Conservation (phyloP, 352 stramenopile species). For the Aphanomyces euteiches region DNA sequence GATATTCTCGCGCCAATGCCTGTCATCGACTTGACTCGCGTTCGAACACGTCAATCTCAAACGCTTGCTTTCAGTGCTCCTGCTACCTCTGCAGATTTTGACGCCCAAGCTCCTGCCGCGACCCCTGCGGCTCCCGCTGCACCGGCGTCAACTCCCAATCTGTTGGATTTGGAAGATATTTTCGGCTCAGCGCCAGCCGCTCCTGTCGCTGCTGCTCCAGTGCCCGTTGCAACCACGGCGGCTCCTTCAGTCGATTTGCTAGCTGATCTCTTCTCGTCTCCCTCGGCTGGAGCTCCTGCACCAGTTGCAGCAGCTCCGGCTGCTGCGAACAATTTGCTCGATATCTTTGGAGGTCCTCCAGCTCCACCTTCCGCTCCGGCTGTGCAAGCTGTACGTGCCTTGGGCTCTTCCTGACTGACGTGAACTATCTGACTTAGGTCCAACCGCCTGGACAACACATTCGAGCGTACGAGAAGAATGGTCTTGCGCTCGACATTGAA, state of each 20-base stretch:
- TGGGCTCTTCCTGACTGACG: conserved; percentile 37
- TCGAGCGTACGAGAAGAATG: conserved; percentile 94
- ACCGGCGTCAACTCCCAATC: conserved; percentile 42
- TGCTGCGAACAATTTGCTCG: conserved; percentile 4
- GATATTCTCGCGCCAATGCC: conserved; percentile 94
- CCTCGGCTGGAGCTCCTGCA: conserved; percentile 32
- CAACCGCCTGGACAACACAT: conserved; percentile 54
- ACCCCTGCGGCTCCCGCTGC: conserved; percentile 12
- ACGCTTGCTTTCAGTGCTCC: conserved; percentile 37
- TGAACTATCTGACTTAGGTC: not conserved
- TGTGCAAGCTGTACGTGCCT: conserved; percentile 26
- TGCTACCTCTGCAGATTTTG: conserved; percentile 24
- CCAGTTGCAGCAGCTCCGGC: conserved; percentile 31
- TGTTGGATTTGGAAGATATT: conserved; percentile 96
- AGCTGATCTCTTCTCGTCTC: conserved; percentile 90
- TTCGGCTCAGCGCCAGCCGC: conserved; percentile 69
- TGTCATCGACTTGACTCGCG: conserved; percentile 86
- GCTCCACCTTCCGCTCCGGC: conserved; percentile 5
- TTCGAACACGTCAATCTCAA: conserved; percentile 61
- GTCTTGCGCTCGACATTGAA: conserved; percentile 88
- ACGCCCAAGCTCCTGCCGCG: conserved; percentile 21
- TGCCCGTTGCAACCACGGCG: conserved; percentile 27
- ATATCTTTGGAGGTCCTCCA: conserved; percentile 32
- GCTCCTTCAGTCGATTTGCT: conserved; percentile 85
- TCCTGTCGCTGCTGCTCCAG: conserved; percentile 31